Evolutionary conservation across 352 stramenopile species (phyloP).

Genomic region (Achlya hypogyna): DNA sequence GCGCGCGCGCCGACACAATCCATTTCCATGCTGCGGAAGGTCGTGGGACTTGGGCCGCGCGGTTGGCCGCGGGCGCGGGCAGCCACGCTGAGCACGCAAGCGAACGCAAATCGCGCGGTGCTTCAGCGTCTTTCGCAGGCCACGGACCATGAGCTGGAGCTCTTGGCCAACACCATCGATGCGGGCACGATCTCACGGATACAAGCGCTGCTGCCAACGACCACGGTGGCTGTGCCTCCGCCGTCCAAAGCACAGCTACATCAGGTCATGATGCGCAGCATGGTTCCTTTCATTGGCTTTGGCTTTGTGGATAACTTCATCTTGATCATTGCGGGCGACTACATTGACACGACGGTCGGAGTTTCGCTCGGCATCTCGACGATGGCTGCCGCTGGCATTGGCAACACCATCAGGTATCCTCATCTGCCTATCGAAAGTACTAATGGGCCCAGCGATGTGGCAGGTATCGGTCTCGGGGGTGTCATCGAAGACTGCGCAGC

Average conservation of each 20-base stretch:
- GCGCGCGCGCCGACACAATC: not conserved
- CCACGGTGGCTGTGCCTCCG: not conserved
- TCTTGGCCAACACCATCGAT: not conserved
- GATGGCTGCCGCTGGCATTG: constrained; percentile 75
- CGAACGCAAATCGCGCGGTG: not conserved
- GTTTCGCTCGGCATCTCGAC: constrained; percentile 80
- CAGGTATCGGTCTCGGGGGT: constrained; percentile 42
- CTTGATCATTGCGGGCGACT: constrained; percentile 85
- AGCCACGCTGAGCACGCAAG: not conserved
- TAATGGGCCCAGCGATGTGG: constrained; percentile 3
- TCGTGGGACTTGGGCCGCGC: not conserved
- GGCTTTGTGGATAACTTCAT: constrained; percentile 97
- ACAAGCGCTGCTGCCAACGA: not conserved
- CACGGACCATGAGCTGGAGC: not conserved
- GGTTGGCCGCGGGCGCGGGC: not conserved
- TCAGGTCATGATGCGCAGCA: constrained; percentile 26
- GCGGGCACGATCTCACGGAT: not conserved
- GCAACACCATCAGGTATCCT: constrained; percentile 61
- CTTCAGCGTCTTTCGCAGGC: not conserved
- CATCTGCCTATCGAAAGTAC: not conserved
- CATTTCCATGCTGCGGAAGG: not conserved
- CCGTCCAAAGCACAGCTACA: not conserved
- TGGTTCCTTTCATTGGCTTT: constrained; percentile 95
- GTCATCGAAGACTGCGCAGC: constrained; percentile 75
- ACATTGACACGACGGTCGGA: constrained; percentile 77